Conservation (phyloP, 2,329 filamentous ascomycete species). For the Ophiosphaerella korrae region DNA sequence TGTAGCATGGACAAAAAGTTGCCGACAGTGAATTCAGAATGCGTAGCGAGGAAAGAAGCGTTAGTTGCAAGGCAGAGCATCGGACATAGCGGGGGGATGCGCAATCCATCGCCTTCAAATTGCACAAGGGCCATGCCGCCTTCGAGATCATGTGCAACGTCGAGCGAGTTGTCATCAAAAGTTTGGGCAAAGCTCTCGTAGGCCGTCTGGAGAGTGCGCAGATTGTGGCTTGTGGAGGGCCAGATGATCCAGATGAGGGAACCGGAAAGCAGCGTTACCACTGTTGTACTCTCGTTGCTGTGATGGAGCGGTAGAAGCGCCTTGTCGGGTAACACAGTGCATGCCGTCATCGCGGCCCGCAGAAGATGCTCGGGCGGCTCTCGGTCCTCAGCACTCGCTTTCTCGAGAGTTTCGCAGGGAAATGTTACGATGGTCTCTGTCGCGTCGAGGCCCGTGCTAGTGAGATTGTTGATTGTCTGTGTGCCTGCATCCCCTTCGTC, state of each 20-base stretch:
- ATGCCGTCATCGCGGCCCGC: slow-evolving; percentile 3
- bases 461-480: slow-evolving; percentile 11
- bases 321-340: slow-evolving; percentile 10
- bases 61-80: slow-evolving; percentile 12
- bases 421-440: slow-evolving; percentile 7
- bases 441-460: background rate
- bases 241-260: slow-evolving; percentile 27
- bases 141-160: slow-evolving; percentile 8
- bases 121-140: slow-evolving; percentile 25
- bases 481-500: background rate
- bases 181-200: slow-evolving; percentile 12
- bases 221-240: slow-evolving; percentile 25
- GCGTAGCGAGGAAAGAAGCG: slow-evolving; percentile 12
- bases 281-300: slow-evolving; percentile 21
- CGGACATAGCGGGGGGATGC: slow-evolving; percentile 22
- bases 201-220: slow-evolving; percentile 7
- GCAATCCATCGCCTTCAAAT: slow-evolving; percentile 14
- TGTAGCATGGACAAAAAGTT: slow-evolving; percentile 13
- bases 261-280: slow-evolving; percentile 20
- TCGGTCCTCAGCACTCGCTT: slow-evolving; percentile 2
- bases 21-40: slow-evolving; percentile 7
- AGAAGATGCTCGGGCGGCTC: slow-evolving; percentile 4
- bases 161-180: background rate
- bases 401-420: slow-evolving; percentile 14
- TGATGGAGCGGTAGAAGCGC: slow-evolving; percentile 17